Evolutionary conservation across 495 filamentous ascomycete genomes (phyloP), one percentile per base, ranked within the genome.

Genomic region (Aspergillus conjunctus): DNA sequence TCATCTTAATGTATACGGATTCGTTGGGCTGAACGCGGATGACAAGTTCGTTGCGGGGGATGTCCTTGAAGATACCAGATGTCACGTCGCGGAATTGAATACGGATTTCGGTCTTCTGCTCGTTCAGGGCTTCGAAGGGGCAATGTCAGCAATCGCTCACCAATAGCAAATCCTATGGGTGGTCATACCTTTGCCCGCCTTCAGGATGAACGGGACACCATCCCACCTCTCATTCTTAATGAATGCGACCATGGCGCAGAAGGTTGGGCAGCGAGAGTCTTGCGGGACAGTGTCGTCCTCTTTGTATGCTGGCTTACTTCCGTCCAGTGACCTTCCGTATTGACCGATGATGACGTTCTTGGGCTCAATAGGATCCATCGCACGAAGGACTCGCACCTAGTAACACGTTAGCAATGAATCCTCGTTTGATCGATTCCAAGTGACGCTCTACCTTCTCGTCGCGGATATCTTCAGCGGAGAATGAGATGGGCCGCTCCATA

Each of bases 171-270:
- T 8, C 18, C 10, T 11, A 20, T 44, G 20, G 17, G 15, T n/a
- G n/a, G n/a, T 50, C 68, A 65, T 72, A 84, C 83, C 84, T 82
- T 99, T 99, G 61, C 95, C 95, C 41, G 95, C 95, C 86, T 99
- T 99, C 77, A 99, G 82, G 75, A 99, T 99, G 81, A 98, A 99
- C 43, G 95, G 95, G 52, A 99, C 95, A 58, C 95, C 95, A 65
- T 99, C 95, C 95, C 95, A 99, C 67, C 95, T 84, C 85, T 99
- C 95, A 72, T 99, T 99, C 86, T 98, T 97, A 78, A 99, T 97
- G 77, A 91, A 96, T 21, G 91, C 91, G 41, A 95, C 95, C 79
- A 99, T 86, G 21, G 94, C 92, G 71, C 92, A 95, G 83, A 98
- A 99, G 18, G 95, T 99, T 7, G 95, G 93, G 83, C 95, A 99